Evolutionary conservation across 73 alveolate genomes (phyloP), one percentile per base, ranked within the genome.

Genomic region (Paramecium tetraurelia): DNA sequence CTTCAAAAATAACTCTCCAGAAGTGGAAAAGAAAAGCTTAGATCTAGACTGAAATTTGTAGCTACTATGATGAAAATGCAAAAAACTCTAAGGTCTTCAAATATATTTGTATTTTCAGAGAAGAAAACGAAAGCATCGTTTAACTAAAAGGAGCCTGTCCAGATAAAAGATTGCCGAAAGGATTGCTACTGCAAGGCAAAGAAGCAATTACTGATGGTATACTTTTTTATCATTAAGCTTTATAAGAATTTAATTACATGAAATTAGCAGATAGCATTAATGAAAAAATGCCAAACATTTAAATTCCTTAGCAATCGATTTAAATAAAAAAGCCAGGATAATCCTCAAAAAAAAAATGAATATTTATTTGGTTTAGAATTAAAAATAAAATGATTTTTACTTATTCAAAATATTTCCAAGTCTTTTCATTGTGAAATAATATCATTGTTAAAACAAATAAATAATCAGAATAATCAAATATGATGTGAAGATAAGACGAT

Each of bases 91-190:
- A 46, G 92, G 70, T 50, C 33, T 21, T 58, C 33, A 22, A 22
- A 33, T 33, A 59, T 59, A 59, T 33, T 29, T 50, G 22, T 50
- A 50, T 50, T 29, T 59, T 59, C 43, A 59, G 83, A 59, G 83
- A 77, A 80, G 98, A 97, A 90, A 94, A 96, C 72, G 99, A 98
- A 89, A 75, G 95, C 3, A 98, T 98, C 10, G 97, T 96, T 89
- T 94, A 96, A 83, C 92, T 98, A 44, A 98, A 97, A 92, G 99
- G 99, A 7, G 93, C 97, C 40, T 96, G 99, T 86, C 99, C 99
- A 70, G 99, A 96, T 43, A 95, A 96, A 57, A 95, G 95, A 87
- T 96, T 96, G 18, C 99, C 99, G 7, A 96, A 92, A 86, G 99
- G 99, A 6, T 93, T 96, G 16, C 88, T 96, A 24, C 94, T 92